These are phyloP conservation scores for Cercospora brassicicola DNA, from an alignment of 2,329 filamentous ascomycete genomes.

Conservation along the genomic window DNA sequence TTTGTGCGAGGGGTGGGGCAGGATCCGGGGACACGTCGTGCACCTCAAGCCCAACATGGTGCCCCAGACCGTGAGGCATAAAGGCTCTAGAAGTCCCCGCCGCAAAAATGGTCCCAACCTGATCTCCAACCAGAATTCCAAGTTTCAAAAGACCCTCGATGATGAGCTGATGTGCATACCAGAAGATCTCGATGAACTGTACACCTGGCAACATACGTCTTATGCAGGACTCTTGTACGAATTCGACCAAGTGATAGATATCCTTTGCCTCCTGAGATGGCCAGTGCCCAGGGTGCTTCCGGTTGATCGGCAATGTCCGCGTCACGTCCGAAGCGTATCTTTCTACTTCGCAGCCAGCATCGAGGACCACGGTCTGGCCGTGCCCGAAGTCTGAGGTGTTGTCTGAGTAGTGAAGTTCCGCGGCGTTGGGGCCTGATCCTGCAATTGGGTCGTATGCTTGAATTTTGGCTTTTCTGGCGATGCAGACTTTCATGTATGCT, in stretches of 20 bases:
- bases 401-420: constrained; percentile 79
- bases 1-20: constrained; percentile 12
- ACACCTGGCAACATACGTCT: constrained; percentile 70
- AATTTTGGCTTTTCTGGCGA: constrained; percentile 68
- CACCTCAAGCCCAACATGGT: constrained; percentile 54
- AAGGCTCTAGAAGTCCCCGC: constrained; percentile 48
- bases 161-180: constrained; percentile 74
- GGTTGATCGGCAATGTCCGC: constrained; percentile 74
- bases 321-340: constrained; percentile 91
- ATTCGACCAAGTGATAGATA: constrained; percentile 76
- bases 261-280: constrained; percentile 64
- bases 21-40: constrained; percentile 46
- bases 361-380: constrained; percentile 74
- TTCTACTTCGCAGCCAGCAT: constrained; percentile 82
- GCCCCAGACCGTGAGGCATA: constrained; percentile 53
- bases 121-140: constrained; percentile 68
- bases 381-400: constrained; percentile 73
- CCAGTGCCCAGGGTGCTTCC: constrained; percentile 57
- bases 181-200: constrained; percentile 75
- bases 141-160: constrained; percentile 75
- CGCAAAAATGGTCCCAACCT: constrained; percentile 46
- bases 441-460: constrained; percentile 91
- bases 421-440: constrained; percentile 77
- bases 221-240: constrained; percentile 81
- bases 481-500: constrained; percentile 70